These are phyloP conservation scores for Saitozyma podzolica DNA, from an alignment of 768 basidiomycete genomes.

Conservation along the genomic window DNA sequence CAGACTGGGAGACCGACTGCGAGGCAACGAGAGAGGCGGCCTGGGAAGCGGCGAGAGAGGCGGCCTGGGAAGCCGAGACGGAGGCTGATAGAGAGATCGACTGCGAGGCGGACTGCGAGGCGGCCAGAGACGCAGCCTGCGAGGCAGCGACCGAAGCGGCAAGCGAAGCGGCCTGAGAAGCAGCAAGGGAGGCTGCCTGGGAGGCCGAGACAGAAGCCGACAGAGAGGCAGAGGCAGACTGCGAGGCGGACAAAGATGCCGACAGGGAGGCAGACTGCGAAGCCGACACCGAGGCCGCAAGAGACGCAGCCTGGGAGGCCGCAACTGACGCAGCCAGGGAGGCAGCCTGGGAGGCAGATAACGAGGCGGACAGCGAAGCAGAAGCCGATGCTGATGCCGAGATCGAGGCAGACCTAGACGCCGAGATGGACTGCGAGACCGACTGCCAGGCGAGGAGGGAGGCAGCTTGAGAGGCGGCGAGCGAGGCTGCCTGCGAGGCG, in stretches of 20 bases:
- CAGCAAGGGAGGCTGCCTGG: conserved; percentile 2
- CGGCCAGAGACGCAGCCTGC: neutral
- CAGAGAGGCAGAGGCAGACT: conserved; percentile 2
- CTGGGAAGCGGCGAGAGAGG: neutral
- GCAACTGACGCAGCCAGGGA: neutral
- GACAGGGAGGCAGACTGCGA: conserved; percentile 7
- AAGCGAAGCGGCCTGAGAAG: conserved; percentile 1
- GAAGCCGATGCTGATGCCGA: conserved; percentile 10
- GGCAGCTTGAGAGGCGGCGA: conserved; percentile 2
- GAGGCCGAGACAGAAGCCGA: conserved; percentile 1
- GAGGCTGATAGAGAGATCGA: conserved; percentile 2
- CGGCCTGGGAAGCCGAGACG: conserved; percentile 5
- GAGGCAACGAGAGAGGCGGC: conserved; percentile 1
- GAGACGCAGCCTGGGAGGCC: neutral
- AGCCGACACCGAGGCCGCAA: conserved; percentile 5
- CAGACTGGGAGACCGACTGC: neutral
- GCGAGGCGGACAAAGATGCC: neutral
- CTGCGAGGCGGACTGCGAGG: conserved; percentile 2
- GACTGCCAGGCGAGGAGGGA: conserved; percentile 2
- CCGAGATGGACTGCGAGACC: conserved; percentile 16
- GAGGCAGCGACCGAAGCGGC: conserved; percentile 10
- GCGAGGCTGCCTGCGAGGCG: conserved; percentile 3
- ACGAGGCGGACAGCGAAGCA: conserved; percentile 11
- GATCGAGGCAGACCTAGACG: conserved; percentile 4
- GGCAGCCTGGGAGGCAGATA: conserved; percentile 1